Conservation (phyloP, 805 yeast genomes). For the Ogataea paraovalis region DNA sequence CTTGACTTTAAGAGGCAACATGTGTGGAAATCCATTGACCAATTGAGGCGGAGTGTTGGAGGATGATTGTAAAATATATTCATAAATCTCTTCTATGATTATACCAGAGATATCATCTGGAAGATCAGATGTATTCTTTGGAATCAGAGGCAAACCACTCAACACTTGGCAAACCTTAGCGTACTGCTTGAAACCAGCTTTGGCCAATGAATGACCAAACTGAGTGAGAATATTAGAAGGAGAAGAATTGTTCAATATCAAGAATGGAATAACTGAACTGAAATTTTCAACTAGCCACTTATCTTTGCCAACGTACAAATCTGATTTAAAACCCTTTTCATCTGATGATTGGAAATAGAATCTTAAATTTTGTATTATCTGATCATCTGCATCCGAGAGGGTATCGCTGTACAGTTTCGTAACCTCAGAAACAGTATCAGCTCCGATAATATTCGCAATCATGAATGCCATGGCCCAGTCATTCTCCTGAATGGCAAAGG, state of each 20-base stretch:
- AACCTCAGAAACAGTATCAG: slow-evolving; percentile 41
- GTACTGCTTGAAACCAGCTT: slow-evolving; percentile 35
- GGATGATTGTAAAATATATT: slow-evolving; percentile 40
- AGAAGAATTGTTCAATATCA: slow-evolving; percentile 24
- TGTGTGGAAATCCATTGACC: slow-evolving; percentile 39
- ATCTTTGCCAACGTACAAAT: slow-evolving; percentile 22
- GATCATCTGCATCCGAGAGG: slow-evolving; percentile 18
- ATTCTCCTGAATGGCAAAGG: slow-evolving; percentile 53
- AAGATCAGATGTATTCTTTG: slow-evolving; percentile 13
- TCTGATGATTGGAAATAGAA: slow-evolving; percentile 27
- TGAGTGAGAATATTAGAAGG: slow-evolving; percentile 21
- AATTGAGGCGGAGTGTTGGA: slow-evolving; percentile 34
- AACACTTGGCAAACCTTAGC: slow-evolving; percentile 37
- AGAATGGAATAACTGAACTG: slow-evolving; percentile 27
- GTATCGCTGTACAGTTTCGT: slow-evolving; percentile 36
- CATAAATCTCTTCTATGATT: slow-evolving; percentile 67
- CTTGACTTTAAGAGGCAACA: slow-evolving; percentile 55
- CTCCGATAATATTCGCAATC: slow-evolving; percentile 62
- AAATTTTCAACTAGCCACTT: slow-evolving; percentile 29
- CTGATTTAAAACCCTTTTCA: slow-evolving; percentile 14
- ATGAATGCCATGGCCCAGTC: slow-evolving; percentile 79
- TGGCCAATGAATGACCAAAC: slow-evolving; percentile 34
- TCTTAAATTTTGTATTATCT: slow-evolving; percentile 24
- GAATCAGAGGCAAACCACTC: slow-evolving; percentile 29
- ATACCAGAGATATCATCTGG: slow-evolving; percentile 39